A percentile compares a stretch with the other conserved stretches of the same genome.
Conservation (phyloP, 495 filamentous ascomycete genomes). For the Trichocladium antarcticum region DNA sequence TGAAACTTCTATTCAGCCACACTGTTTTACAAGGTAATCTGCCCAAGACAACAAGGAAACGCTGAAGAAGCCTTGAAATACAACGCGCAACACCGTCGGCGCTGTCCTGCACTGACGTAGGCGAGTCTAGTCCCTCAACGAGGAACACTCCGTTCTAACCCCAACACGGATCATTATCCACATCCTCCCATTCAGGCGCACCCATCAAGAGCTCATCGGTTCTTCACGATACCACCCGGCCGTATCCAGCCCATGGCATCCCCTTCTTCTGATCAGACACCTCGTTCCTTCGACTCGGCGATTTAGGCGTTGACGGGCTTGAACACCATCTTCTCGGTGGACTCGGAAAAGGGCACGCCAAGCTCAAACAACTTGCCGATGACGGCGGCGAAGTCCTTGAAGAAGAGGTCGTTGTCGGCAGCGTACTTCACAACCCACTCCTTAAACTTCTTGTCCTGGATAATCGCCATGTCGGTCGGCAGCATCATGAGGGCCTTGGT, state of each 20-base stretch:
- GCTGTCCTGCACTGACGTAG: background rate
- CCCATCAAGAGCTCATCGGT: background rate
- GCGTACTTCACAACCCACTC: conserved; percentile 81
- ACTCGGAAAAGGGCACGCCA: conserved; percentile 75
- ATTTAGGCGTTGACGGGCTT: conserved; percentile 43
- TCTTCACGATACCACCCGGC: background rate
- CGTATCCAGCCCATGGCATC: background rate
- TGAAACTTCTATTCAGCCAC: background rate
- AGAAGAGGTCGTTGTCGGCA: conserved; percentile 83
- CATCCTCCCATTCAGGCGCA: background rate
- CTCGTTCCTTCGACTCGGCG: background rate
- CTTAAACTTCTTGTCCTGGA: conserved; percentile 83
- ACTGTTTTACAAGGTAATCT: conserved; percentile 4
- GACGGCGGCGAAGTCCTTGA: conserved; percentile 79
- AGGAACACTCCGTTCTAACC: background rate
- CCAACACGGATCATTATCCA: background rate
- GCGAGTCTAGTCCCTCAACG: background rate
- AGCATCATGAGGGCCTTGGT: conserved; percentile 94
- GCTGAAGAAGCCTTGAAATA: conserved; percentile 8
- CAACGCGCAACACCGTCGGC: background rate
- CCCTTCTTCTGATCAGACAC: no score
- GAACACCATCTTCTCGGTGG: conserved; percentile 57
- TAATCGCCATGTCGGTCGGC: conserved; percentile 76
- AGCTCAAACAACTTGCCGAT: conserved; percentile 81
- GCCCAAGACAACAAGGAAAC: conserved; percentile 3